Evolutionary conservation across 1,284 basidiomycete genomes (phyloP).

Genomic region (Dichomitus squalens): DNA sequence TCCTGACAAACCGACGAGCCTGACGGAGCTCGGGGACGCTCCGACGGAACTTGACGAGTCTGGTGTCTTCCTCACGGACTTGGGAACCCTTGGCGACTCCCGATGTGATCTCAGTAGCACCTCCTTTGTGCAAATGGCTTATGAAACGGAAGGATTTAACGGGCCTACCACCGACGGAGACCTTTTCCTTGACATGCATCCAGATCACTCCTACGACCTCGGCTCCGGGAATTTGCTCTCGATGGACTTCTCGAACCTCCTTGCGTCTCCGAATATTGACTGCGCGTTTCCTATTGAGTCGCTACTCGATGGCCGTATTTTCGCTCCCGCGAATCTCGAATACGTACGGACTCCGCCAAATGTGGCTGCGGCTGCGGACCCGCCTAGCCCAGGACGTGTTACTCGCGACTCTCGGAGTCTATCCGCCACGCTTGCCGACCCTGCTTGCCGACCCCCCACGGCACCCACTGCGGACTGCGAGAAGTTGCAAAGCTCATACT

Average conservation of each 20-base stretch:
- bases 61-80: slow-evolving; percentile 21
- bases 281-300: not conserved
- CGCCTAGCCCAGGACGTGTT: too few species aligned
- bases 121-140: slow-evolving; percentile 23
- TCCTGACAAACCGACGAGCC: not conserved
- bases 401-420: not conserved
- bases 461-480: not conserved
- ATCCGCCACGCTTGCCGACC: not conserved
- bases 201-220: slow-evolving; percentile 19
- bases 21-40: not conserved
- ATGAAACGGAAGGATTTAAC: slow-evolving; percentile 29
- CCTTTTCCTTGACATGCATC: slow-evolving; percentile 30
- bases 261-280: not conserved
- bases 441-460: not conserved
- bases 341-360: not conserved
- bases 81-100: not conserved
- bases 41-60: slow-evolving; percentile 30
- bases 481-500: not conserved
- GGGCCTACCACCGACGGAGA: slow-evolving; percentile 26
- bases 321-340: not conserved
- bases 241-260: not conserved
- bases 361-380: not conserved
- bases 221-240: too few species aligned
- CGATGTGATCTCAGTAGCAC: not conserved
- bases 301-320: not conserved